Evolutionary conservation across 306 rosid genomes (phyloP), one percentile per base, ranked within the genome.

Genomic region (Castanea sativa): DNA sequence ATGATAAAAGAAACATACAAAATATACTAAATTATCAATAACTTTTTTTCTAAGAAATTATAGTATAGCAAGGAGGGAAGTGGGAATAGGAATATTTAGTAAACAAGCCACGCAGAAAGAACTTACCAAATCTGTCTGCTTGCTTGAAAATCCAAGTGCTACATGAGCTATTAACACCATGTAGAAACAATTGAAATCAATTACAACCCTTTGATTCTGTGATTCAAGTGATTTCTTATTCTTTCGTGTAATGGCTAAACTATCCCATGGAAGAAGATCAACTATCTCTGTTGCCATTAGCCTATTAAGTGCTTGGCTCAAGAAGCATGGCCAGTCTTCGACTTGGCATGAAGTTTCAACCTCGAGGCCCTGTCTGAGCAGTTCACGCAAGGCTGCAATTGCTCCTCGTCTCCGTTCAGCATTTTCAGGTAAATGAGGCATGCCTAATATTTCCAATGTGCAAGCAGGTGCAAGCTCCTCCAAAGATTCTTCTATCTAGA

Each of bases 391-490:
- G 73, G 99, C 99, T 11, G 90, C 88, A 88, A 96, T 91, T 57
- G 98, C 99, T 80, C 99, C 96, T 73, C 59, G 90, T 85, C 97
- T 88, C 75, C 99, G 80, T 68, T 93, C 98, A 76, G 87, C 87
- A 86, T 90, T 88, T 84, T 85, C 93, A 77, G 91, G 90, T 75
- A 82, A 77, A 71, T 81, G 90, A 73, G 96, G 84, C 89, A 96
- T 80, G 84, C 90, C 91, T 83, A 96, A 76, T 80, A 93, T 79
- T 84, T 96, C 99, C 87, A 96, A 84, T 38, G 97, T 91, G 87
- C 99, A 96, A 73, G 98, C 94, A 67, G 98, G 98, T 51, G 99
- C 98, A 73, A 96, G 98, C 82, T 91, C 99, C 89, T 96, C 99
- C 82, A 96, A 92, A 81, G 98, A 96, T 87, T 91, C 96, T 91